Base-by-base conservation (phyloP, 257 asterid species). In the Plantago ovata region DNA sequence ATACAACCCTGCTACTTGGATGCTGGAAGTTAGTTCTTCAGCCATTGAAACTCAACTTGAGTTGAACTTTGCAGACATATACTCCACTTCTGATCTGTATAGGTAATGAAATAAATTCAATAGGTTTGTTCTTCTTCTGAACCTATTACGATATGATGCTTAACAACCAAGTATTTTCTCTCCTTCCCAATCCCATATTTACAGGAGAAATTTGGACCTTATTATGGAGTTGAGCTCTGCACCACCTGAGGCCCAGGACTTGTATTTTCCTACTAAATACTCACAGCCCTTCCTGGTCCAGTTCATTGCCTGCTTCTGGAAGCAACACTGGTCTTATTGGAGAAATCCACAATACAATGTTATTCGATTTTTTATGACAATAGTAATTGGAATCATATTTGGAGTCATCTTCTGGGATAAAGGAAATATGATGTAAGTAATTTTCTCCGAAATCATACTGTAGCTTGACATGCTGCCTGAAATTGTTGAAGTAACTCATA, bases 1-100 rank as follows among this genome's bases (percentile, higher is more conserved):
- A 46, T 81, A 76, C 54, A 80, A 83, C 64, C 92, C 92, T 22
- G 92, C 87, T 24, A 83, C 87, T 20, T 83, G 92, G 92, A 80
- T 80, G 92, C 65, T 80, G 22, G 84, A 83, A 60, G 83, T 76
- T 36, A 80, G 85, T 54, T 65, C 87, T 19, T 38, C 81, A 16
- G 71, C 82, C 9, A 67, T 83, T 53, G 92, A 83, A 52, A 19
- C 78, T 71, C 84, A 80, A 65, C 67, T 76, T 18, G 75, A 61
- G 2, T 3, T 73, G 42, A 78, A 83, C 70, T 83, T 83, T 32
- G 83, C 82, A 18, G 82, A 80, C 55, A 63, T 63, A 15, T 80
- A 59, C 72, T 49, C 85, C 55, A 74, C 71, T 62, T 80, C 92
- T 62, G 71, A 75, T 64, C 79, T 83, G 12, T 67, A 60, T 38